Base-by-base conservation (phyloP, 768 basidiomycete genomes). In the Boletus barrowsii region DNA sequence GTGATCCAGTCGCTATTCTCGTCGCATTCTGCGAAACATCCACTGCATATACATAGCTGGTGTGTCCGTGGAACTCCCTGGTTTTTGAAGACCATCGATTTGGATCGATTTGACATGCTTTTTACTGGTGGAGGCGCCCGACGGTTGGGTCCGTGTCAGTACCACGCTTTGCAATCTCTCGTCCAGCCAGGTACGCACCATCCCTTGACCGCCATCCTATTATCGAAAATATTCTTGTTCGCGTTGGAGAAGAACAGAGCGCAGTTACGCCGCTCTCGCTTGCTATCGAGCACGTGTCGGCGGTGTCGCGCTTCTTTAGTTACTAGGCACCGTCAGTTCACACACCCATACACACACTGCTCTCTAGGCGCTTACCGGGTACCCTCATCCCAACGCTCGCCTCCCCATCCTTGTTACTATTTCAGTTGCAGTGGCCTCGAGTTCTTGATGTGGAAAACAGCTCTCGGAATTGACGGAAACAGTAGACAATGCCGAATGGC, bases 21-120 rank as follows among this genome's bases (percentile, higher is more conserved):
- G 39, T 48, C 29, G 22, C 39, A n/a, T 58, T 60, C 2, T n/a
- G 44, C 2, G 59, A 60, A 18, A 60, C 9, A 13, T 60, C 53
- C 35, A 29, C 22, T 10, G 53, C 45, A 2, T 11, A 13, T 1
- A 55, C 41, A 9, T n/a, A 15, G 1, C 26, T 29, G 14, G 0
- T 4, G 13, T 55, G 53, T 10, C 3, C 45, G 5, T 9, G 17
- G 40, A 56, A 32, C 6, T 30, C 41, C 2, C 2, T 32, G 29
- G 10, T 10, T 14, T 48, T 56, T 20, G 22, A 20, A n/a, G 33
- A 42, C 8, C 14, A 17, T 47, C 22, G 10, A 56, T 22, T 37
- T 47, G 14, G 32, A 42, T 39, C 4, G 5, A 4, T 9, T 24
- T 37, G 1, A 1, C 4, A 18, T 29, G 10, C 0, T 37, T 22